Conservation (phyloP, 176 grass and related monocot species). For the Avena atlantica region DNA sequence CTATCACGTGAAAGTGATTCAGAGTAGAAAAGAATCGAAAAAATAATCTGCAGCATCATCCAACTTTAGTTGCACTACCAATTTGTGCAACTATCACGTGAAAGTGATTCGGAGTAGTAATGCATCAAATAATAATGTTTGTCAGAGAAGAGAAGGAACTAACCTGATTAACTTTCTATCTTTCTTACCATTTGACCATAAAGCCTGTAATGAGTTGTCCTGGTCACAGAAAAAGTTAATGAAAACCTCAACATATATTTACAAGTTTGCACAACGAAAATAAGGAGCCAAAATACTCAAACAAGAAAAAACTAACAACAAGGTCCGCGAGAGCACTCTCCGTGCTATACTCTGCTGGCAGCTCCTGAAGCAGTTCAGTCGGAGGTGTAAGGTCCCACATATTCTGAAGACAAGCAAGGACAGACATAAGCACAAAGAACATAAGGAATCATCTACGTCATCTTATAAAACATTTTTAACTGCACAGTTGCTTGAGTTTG, state of each 20-base stretch:
- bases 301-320: slow-evolving; percentile 52
- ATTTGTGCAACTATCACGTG: not conserved
- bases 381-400: slow-evolving; percentile 63
- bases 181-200: slow-evolving; percentile 52
- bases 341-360: slow-evolving; percentile 61
- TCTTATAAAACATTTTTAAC: not conserved
- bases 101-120: not conserved
- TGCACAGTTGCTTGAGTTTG: not conserved
- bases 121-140: slow-evolving; percentile 1
- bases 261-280: slow-evolving; percentile 17
- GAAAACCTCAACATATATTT: slow-evolving; percentile 5
- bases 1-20: not conserved
- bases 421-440: slow-evolving; percentile 4
- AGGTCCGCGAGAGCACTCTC: slow-evolving; percentile 60
- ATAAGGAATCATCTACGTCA: not conserved
- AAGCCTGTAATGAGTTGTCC: slow-evolving; percentile 67
- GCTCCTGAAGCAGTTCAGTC: slow-evolving; percentile 57
- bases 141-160: slow-evolving; percentile 7
- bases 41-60: not conserved
- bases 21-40: not conserved
- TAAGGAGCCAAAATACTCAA: slow-evolving; percentile 16
- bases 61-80: not conserved
- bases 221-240: slow-evolving; percentile 22
- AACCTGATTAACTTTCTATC: slow-evolving; percentile 56
- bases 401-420: slow-evolving; percentile 37